Evolutionary conservation across 1,284 basidiomycete species (phyloP).

Genomic region (Ustilago xerochloae): DNA sequence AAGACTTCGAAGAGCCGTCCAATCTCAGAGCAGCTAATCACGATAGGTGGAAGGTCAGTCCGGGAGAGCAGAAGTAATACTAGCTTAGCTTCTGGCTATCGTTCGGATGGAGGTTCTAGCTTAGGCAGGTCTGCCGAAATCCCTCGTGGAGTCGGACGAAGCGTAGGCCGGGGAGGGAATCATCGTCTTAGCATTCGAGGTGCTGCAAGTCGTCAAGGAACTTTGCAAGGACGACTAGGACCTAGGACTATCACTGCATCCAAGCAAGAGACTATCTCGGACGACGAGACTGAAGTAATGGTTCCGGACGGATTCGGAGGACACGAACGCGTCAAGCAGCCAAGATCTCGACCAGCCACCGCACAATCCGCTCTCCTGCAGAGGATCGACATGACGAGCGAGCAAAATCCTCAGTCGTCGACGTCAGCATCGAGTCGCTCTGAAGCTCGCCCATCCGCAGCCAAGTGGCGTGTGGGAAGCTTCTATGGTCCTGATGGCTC

Average conservation of each 20-base stretch:
- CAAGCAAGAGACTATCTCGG: conserved; percentile 7
- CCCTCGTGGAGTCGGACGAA: conserved; percentile 31
- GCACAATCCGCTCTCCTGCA: conserved; percentile 9
- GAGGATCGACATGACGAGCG: conserved; percentile 18
- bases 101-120: conserved; percentile 44
- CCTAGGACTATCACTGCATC: conserved; percentile 1
- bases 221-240: conserved; percentile 23
- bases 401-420: background rate
- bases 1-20: background rate
- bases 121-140: conserved; percentile 54
- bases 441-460: background rate
- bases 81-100: conserved; percentile 31
- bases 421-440: background rate
- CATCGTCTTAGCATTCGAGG: conserved; percentile 25
- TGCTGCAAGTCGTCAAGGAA: conserved; percentile 20
- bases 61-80: conserved; percentile 40
- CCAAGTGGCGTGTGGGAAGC: conserved; percentile 49
- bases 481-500: conserved; percentile 55
- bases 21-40: conserved; percentile 6
- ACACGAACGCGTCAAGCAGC: conserved; percentile 33
- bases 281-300: conserved; percentile 44
- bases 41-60: conserved; percentile 1
- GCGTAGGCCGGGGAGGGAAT: background rate
- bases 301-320: conserved; percentile 59
- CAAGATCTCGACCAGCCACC: conserved; percentile 3